Percentiles rank a stretch among this genome's conserved stretches.
phyloP scores from a whole-genome alignment of 441 rosid species.

The Biscutella auriculata region DNA sequence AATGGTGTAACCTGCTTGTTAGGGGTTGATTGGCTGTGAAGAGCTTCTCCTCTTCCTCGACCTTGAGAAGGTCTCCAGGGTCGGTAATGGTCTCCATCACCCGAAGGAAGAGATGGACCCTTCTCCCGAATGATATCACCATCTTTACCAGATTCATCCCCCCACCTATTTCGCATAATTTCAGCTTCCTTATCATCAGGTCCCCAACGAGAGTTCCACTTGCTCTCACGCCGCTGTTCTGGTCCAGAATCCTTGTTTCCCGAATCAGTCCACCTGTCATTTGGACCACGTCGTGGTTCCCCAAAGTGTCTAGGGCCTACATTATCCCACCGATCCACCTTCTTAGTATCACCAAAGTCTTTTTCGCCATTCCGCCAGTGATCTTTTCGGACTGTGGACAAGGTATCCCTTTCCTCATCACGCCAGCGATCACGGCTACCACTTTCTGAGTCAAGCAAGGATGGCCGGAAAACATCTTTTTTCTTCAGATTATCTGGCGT shows the following conservation, averaged over 20 bases:
- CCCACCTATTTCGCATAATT: slow-evolving; percentile 37
- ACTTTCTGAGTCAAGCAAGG: slow-evolving; percentile 70
- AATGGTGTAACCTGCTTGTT: slow-evolving; percentile 57
- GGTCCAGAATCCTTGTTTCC: slow-evolving; percentile 55
- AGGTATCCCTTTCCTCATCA: slow-evolving; percentile 93
- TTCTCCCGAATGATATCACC: slow-evolving; percentile 49
- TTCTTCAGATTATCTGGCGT: slow-evolving; percentile 55
- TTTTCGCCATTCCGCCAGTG: slow-evolving; percentile 83
- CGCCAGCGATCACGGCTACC: slow-evolving; percentile 90
- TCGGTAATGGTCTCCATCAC: slow-evolving; percentile 63
- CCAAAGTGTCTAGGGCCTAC: slow-evolving; percentile 42
- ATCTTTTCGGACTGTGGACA: slow-evolving; percentile 54
- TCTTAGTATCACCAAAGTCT: slow-evolving; percentile 55
- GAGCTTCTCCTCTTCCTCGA: slow-evolving; percentile 70
- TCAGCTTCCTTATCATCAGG: slow-evolving; percentile 70
- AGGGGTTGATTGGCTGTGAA: slow-evolving; percentile 47
- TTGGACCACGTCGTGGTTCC: slow-evolving; percentile 61
- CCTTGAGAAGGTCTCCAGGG: slow-evolving; percentile 85
- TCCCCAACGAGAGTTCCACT: slow-evolving; percentile 99
- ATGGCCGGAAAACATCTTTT: slow-evolving; percentile 79
- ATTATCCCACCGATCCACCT: slow-evolving; percentile 77
- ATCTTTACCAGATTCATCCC: slow-evolving; percentile 62
- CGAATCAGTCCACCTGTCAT: slow-evolving; percentile 75
- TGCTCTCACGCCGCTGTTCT: slow-evolving; percentile 90
- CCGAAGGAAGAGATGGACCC: slow-evolving; percentile 40